Evolutionary conservation across 1,139 yeast genomes (phyloP).

Genomic region (Candida labiduridarum): DNA sequence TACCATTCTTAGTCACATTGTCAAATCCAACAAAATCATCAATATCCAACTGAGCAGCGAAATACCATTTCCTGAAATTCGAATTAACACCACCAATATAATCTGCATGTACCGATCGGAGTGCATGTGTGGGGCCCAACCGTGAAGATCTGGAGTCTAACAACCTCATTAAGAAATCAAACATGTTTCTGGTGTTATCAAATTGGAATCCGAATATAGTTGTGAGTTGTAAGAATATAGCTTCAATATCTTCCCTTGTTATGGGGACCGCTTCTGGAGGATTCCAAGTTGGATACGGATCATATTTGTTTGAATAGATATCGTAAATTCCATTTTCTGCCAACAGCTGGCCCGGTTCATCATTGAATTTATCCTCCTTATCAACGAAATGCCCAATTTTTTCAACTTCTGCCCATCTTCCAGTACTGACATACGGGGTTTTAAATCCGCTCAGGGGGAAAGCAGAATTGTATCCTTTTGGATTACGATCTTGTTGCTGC

Average conservation of each 20-base stretch:
- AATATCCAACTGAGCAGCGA: conserved; percentile 86
- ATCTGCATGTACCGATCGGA: conserved; percentile 66
- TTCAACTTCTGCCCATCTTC: conserved; percentile 47
- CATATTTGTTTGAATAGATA: conserved; percentile 39
- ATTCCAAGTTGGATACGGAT: conserved; percentile 66
- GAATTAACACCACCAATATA: conserved; percentile 91
- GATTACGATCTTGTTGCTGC: conserved; percentile 14
- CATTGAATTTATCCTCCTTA: conserved; percentile 22
- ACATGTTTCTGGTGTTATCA: conserved; percentile 66
- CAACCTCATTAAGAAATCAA: conserved; percentile 89
- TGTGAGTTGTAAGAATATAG: conserved; percentile 52
- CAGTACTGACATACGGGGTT: conserved; percentile 45
- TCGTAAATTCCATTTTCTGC: conserved; percentile 46
- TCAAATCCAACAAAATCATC: conserved; percentile 82
- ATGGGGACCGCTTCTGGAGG: conserved; percentile 55
- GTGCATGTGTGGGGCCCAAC: conserved; percentile 55
- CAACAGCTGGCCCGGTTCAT: conserved; percentile 29
- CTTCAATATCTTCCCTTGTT: conserved; percentile 55
- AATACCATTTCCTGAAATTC: conserved; percentile 93
- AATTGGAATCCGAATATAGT: conserved; percentile 69
- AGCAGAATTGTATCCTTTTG: conserved; percentile 15
- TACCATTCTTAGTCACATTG: conserved; percentile 45
- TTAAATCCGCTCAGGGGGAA: conserved; percentile 54
- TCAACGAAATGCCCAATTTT: conserved; percentile 28
- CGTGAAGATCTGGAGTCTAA: conserved; percentile 78